A percentile compares a stretch with the other conserved stretches of the same genome.
phyloP scores from a whole-genome alignment of 768 basidiomycete species.

The Botryobasidium botryosum region DNA sequence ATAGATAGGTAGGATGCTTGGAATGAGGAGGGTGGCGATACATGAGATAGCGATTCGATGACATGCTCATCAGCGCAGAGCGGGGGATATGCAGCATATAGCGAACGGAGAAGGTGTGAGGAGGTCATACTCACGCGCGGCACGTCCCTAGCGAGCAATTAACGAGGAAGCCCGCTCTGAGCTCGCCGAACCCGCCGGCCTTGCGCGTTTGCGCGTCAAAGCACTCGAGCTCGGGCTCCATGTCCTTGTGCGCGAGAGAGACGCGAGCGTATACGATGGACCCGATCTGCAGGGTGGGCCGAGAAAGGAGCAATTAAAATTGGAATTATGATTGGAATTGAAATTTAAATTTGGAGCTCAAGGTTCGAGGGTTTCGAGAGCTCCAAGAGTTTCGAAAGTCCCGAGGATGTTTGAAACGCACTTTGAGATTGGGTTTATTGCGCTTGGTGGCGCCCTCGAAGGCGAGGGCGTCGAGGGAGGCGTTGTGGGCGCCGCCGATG shows the following conservation, averaged over 20 bases:
- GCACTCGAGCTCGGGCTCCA: constrained; percentile 97
- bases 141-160: constrained; percentile 72
- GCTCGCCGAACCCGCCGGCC: constrained; percentile 82
- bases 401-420: no score
- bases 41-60: background rate
- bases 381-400: background rate
- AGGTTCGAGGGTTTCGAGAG: no score
- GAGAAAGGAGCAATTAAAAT: background rate
- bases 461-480: constrained; percentile 73
- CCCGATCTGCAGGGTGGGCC: constrained; percentile 44
- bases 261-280: constrained; percentile 82
- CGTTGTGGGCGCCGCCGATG: constrained; percentile 76
- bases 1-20: constrained; percentile 4
- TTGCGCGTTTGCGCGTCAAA: constrained; percentile 88
- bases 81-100: no score
- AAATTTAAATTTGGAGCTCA: no score
- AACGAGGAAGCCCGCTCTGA: constrained; percentile 76
- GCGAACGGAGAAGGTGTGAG: no score
- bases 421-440: constrained; percentile 88
- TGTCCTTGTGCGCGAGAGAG: constrained; percentile 86
- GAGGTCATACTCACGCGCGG: constrained; percentile 56
- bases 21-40: background rate
- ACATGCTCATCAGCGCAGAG: no score
- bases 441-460: constrained; percentile 95
- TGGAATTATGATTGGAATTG: no score